Base-by-base conservation (phyloP, 345 rosid genomes). In the Heritiera fomes region DNA sequence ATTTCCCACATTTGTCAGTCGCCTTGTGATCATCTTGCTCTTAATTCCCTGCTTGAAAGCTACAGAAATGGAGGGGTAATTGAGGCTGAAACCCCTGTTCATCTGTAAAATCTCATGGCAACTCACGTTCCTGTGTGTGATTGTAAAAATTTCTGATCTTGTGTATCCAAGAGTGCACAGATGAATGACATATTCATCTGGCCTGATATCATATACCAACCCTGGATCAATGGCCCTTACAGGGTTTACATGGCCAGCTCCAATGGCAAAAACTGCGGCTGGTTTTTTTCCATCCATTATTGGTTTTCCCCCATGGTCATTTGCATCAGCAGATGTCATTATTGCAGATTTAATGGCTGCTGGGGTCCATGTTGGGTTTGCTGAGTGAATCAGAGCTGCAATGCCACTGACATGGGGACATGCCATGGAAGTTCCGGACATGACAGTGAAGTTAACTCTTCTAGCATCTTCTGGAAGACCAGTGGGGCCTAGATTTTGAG, bases 371-470 rank as follows among this genome's bases (percentile, higher is more conserved):
- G 59, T 74, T 12, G 96, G 97, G 73, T 92, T 90, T 49, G 90
- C 84, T 49, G 98, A 84, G 69, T 82, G 93, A 84, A 95, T 76
- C 38, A 95, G 83, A 65, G 97, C 91, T 3, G 93, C 87, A 64
- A 93, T 88, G 12, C 99, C 99, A 9, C 96, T 91, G 75, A 86
- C 94, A 75, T 95, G 98, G 56, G 99, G 99, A 81, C 99, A 95
- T 60, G 99, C 88, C 99, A 95, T 95, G 82, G 99, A 95, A 73
- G 99, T 95, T 34, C 99, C 98, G 0, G 99, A 93, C 97, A 92
- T 91, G 7, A 95, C 92, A 1, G 96, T 89, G 88, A 95, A 95
- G 81, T 95, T 92, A 77, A 86, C 94, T 81, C 96, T 93, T 83
- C 99, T 89, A n/a, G 90, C 45, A 80, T 93, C 99, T 69, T 90